A percentile compares a stretch with the other conserved stretches of the same genome.
These are phyloP conservation scores for Pyrenula aspistea DNA, from an alignment of 495 filamentous ascomycete species.

Conservation along the genomic window DNA sequence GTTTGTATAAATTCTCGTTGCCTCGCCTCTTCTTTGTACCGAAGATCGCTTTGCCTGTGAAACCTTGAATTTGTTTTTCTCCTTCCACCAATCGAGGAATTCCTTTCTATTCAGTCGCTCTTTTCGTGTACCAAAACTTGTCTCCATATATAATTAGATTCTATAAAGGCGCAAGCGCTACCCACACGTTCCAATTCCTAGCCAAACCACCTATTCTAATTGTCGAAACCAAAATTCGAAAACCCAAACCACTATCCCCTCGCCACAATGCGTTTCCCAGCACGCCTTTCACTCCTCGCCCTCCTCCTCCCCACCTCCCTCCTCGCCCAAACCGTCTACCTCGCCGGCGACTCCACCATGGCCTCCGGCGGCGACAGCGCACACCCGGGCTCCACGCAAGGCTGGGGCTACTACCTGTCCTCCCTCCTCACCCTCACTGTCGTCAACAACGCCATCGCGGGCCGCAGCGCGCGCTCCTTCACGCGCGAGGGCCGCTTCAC, in stretches of 20 bases:
- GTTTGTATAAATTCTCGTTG: not conserved
- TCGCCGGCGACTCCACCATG: slow-evolving; percentile 48
- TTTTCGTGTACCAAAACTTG: too few relatives aligned
- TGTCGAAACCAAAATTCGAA: not conserved
- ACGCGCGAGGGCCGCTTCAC: slow-evolving; percentile 48
- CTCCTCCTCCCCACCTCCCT: not conserved
- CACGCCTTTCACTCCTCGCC: not conserved
- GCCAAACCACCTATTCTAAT: not conserved
- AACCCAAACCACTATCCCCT: not conserved
- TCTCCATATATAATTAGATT: not conserved
- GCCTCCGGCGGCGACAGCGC: slow-evolving; percentile 27
- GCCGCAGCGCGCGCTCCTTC: slow-evolving; percentile 48
- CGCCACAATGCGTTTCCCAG: not conserved
- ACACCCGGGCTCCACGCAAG: slow-evolving; percentile 18
- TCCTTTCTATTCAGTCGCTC: not conserved
- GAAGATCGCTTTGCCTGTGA: not conserved
- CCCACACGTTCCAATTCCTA: not conserved
- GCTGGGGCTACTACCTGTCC: slow-evolving; percentile 48
- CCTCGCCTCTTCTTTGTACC: not conserved
- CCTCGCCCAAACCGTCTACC: slow-evolving; percentile 27
- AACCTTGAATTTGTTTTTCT: not conserved
- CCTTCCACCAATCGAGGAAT: not conserved
- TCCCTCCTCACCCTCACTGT: slow-evolving; percentile 31
- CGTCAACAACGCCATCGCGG: slow-evolving; percentile 45
- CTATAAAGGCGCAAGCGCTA: not conserved